These are phyloP conservation scores for Aristolochia fimbriata DNA, from an alignment of 164 flowering plant genomes.

Conservation along the genomic window DNA sequence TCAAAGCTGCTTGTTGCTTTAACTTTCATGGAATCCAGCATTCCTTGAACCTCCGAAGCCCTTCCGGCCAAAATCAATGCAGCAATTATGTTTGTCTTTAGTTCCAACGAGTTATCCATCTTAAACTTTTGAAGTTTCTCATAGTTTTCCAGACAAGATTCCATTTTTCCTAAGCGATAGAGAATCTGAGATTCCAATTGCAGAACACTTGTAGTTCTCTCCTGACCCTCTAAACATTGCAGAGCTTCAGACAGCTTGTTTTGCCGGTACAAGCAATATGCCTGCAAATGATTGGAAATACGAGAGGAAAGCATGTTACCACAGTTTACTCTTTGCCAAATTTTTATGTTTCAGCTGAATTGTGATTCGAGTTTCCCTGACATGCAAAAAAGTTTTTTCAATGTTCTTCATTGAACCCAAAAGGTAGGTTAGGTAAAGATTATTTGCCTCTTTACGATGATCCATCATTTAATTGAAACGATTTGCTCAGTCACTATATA, in stretches of 20 bases:
- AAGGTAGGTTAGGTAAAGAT: too few species aligned
- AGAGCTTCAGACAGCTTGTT: conserved; percentile 82
- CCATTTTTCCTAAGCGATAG: conserved; percentile 67
- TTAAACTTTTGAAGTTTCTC: conserved; percentile 66
- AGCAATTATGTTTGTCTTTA: conserved; percentile 57
- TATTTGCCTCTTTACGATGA: too few species aligned
- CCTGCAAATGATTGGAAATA: conserved; percentile 26
- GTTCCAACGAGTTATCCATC: conserved; percentile 48
- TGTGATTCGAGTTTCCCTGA: neutral
- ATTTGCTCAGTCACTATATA: too few species aligned
- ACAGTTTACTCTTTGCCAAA: too few species aligned
- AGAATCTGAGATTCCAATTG: conserved; percentile 80
- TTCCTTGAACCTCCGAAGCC: conserved; percentile 71
- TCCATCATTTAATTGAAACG: too few species aligned
- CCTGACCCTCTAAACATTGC: conserved; percentile 44
- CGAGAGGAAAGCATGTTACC: neutral
- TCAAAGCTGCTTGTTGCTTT: conserved; percentile 86
- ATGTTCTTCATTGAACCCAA: neutral
- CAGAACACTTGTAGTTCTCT: conserved; percentile 42
- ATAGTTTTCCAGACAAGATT: conserved; percentile 64
- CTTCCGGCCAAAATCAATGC: conserved; percentile 69
- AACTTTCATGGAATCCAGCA: conserved; percentile 48
- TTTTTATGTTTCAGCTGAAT: neutral
- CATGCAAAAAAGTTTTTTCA: neutral
- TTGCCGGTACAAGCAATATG: conserved; percentile 88